These are phyloP conservation scores for Hypomontagnella monticulosa DNA, from an alignment of 495 filamentous ascomycete species.

Conservation along the genomic window DNA sequence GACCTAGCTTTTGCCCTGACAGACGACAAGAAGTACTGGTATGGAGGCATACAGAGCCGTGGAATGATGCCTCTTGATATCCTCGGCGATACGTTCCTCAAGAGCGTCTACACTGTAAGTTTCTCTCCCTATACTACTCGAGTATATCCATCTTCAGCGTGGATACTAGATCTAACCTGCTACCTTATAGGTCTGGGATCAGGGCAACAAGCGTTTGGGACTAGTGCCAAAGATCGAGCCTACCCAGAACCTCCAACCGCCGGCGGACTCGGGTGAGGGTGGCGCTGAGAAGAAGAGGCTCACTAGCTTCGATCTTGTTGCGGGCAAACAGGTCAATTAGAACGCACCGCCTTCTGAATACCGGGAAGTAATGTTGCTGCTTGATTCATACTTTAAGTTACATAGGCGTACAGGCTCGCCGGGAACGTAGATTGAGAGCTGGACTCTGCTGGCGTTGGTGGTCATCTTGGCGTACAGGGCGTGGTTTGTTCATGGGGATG, in stretches of 20 bases:
- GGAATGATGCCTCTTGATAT: constrained; percentile 76
- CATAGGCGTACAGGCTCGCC: not conserved
- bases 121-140: not conserved
- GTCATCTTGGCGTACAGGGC: not conserved
- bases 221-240: constrained; percentile 70
- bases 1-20: constrained; percentile 72
- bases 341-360: constrained; percentile 9
- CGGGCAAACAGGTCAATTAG: not conserved
- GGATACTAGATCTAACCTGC: not conserved
- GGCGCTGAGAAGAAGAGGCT: constrained; percentile 31
- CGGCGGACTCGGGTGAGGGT: constrained; percentile 33
- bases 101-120: constrained; percentile 78
- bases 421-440: constrained; percentile 1
- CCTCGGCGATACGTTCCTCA: constrained; percentile 77
- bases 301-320: constrained; percentile 25
- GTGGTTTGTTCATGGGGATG: not conserved
- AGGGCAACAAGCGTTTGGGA: constrained; percentile 75
- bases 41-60: constrained; percentile 80
- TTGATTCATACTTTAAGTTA: no score
- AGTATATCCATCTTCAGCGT: not conserved
- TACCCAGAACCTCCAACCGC: constrained; percentile 59
- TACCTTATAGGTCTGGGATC: constrained; percentile 72
- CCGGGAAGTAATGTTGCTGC: constrained; percentile 1
- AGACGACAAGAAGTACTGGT: constrained; percentile 65
- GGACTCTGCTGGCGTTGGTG: not conserved